Conservation (phyloP, 2,329 filamentous ascomycete genomes). For the Calonectria pauciramosa region DNA sequence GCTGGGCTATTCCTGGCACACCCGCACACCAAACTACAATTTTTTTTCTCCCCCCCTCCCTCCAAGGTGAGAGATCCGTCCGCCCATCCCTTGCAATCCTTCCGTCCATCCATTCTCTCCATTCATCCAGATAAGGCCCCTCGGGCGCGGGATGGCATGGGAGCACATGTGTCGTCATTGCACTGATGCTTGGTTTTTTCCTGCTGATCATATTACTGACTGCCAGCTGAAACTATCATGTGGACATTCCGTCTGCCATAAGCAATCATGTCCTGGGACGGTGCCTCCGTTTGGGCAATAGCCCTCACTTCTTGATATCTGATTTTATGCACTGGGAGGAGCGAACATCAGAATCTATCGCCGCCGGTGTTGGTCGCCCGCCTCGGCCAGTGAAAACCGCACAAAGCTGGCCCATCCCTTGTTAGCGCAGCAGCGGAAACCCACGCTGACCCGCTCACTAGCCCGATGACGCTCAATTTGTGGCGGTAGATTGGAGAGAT, state of each 20-base stretch:
- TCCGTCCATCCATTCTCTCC: conserved; percentile 22
- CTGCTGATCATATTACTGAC: not conserved
- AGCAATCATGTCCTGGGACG: not conserved
- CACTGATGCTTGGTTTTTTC: not conserved
- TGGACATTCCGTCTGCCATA: not conserved
- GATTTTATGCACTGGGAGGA: not conserved
- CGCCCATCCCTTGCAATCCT: not conserved
- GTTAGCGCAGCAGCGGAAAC: conserved; percentile 22
- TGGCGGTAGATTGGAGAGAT: conserved; percentile 26
- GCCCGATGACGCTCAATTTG: conserved; percentile 40
- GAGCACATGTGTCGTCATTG: not conserved
- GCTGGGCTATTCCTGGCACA: conserved; percentile 10
- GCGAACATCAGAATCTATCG: not conserved
- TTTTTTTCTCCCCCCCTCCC: not conserved
- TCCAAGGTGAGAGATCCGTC: conserved; percentile 8
- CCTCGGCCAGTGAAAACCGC: conserved; percentile 2
- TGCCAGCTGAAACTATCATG: not conserved
- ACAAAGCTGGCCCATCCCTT: conserved; percentile 35
- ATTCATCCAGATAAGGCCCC: conserved; percentile 23
- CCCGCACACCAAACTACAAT: conserved; percentile 6
- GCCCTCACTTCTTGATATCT: conserved; percentile 1
- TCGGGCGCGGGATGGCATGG: conserved; percentile 20
- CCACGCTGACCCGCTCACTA: conserved; percentile 31
- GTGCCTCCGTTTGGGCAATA: not conserved
- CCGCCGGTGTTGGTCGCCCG: not conserved